Conservation (phyloP, 2,329 filamentous ascomycete genomes). For the Elsinoe perseae region DNA sequence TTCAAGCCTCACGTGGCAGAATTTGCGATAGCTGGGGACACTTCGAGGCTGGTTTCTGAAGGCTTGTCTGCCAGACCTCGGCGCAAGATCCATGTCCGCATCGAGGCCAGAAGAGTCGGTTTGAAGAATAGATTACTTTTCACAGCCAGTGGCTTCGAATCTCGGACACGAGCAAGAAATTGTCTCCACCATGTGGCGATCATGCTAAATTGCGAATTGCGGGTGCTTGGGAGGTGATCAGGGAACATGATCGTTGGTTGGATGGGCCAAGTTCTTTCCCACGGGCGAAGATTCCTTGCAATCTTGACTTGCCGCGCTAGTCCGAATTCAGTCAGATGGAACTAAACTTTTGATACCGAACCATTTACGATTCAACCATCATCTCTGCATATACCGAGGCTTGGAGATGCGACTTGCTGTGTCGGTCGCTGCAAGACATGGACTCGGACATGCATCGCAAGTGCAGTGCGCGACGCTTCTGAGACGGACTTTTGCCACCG, state of each 20-base stretch:
- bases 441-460: slow-evolving; percentile 38
- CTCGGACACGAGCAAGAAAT: neutral
- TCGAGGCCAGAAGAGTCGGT: neutral
- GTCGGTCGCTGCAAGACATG: slow-evolving; percentile 6
- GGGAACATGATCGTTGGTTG: neutral
- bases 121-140: neutral
- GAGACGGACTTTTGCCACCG: slow-evolving; percentile 38
- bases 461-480: slow-evolving; percentile 34
- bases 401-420: slow-evolving; percentile 15
- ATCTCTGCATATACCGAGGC: neutral
- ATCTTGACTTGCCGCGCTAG: neutral
- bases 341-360: neutral
- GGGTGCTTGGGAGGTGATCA: neutral
- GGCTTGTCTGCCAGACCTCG: neutral
- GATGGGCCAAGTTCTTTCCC: neutral
- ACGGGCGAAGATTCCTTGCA: neutral
- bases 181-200: neutral
- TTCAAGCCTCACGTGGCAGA: neutral
- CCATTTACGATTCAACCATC: neutral
- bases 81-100: neutral
- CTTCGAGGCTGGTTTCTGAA: neutral
- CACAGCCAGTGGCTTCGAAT: neutral
- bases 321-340: neutral
- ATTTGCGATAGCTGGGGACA: neutral
- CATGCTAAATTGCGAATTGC: neutral